A percentile compares a stretch with the other conserved stretches of the same genome.
phyloP scores from a whole-genome alignment of 768 basidiomycete species.

The Xerocomellus dryophilus region DNA sequence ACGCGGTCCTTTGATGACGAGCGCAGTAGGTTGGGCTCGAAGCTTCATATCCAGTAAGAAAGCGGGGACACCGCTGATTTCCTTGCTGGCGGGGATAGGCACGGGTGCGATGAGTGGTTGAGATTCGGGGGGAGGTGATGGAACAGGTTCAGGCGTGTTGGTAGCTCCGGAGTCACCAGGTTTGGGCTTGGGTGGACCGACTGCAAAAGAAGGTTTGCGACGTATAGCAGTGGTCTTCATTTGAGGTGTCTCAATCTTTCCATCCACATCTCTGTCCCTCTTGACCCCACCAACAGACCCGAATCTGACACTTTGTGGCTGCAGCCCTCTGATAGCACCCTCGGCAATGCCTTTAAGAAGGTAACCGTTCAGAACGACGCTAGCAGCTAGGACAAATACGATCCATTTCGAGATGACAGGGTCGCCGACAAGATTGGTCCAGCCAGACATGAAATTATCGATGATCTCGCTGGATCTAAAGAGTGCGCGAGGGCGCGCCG shows the following conservation, averaged over 20 bases:
- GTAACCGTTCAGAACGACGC: constrained; percentile 89
- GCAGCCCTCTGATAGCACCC: constrained; percentile 38
- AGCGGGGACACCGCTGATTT: constrained; percentile 23
- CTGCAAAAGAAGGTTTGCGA: constrained; percentile 23
- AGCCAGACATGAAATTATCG: constrained; percentile 84
- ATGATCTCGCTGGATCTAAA: constrained; percentile 51
- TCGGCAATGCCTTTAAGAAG: constrained; percentile 82
- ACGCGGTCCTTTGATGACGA: constrained; percentile 13
- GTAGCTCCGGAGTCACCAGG: constrained; percentile 15
- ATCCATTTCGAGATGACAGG: constrained; percentile 95
- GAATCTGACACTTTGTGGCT: constrained; percentile 31
- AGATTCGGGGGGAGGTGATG: constrained; percentile 10
- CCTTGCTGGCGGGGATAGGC: constrained; percentile 20
- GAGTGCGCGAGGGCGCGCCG: constrained; percentile 30
- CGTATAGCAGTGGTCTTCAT: constrained; percentile 11
- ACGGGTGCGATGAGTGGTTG: constrained; percentile 27
- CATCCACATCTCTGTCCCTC: constrained; percentile 22
- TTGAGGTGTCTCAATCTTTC: constrained; percentile 18
- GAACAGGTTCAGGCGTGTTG: constrained; percentile 16
- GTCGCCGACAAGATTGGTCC: constrained; percentile 91
- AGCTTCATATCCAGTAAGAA: constrained; percentile 36
- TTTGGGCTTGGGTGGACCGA: constrained; percentile 23
- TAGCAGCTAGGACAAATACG: constrained; percentile 79
- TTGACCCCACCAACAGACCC: constrained; percentile 22
- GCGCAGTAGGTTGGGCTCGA: constrained; percentile 21